Conservation (phyloP, 192 early-diverging fungal species). For the Mortierella alpina region DNA sequence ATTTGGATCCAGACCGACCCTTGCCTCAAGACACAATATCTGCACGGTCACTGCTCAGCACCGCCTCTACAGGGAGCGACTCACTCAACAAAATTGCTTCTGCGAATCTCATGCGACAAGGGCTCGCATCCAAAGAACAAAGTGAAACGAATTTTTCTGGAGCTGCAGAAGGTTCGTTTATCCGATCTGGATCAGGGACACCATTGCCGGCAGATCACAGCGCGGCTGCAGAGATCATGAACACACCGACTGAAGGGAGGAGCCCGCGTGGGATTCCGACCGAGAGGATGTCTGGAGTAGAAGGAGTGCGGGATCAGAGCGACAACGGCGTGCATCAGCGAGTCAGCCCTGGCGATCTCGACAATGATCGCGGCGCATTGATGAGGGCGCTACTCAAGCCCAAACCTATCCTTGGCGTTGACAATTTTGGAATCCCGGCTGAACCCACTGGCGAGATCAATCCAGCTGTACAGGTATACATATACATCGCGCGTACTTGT, state of each 20-base stretch:
- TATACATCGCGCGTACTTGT: not conserved
- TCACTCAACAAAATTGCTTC: conserved; percentile 30
- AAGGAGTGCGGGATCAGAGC: not conserved
- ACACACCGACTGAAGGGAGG: conserved; percentile 41
- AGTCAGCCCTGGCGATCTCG: not conserved
- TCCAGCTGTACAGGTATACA: conserved; percentile 69
- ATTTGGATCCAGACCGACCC: conserved; percentile 22
- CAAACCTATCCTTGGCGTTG: conserved; percentile 59
- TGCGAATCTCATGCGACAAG: conserved; percentile 25
- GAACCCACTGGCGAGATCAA: conserved; percentile 67
- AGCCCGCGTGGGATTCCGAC: conserved; percentile 16
- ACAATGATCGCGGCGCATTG: conserved; percentile 8
- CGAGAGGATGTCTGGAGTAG: conserved; percentile 15
- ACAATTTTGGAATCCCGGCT: conserved; percentile 70
- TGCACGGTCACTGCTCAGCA: conserved; percentile 3
- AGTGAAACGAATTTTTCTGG: not conserved
- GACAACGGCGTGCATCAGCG: not conserved
- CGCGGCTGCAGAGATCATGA: conserved; percentile 37
- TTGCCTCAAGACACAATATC: conserved; percentile 36
- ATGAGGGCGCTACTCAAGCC: conserved; percentile 55
- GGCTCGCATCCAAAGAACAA: conserved; percentile 5
- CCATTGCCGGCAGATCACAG: conserved; percentile 49
- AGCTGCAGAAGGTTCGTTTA: conserved; percentile 9
- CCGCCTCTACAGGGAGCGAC: conserved; percentile 8
- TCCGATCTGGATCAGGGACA: conserved; percentile 37